Evolutionary conservation across 768 basidiomycete genomes (phyloP), one percentile per base, ranked within the genome.

Genomic region (Lactarius psammicola): DNA sequence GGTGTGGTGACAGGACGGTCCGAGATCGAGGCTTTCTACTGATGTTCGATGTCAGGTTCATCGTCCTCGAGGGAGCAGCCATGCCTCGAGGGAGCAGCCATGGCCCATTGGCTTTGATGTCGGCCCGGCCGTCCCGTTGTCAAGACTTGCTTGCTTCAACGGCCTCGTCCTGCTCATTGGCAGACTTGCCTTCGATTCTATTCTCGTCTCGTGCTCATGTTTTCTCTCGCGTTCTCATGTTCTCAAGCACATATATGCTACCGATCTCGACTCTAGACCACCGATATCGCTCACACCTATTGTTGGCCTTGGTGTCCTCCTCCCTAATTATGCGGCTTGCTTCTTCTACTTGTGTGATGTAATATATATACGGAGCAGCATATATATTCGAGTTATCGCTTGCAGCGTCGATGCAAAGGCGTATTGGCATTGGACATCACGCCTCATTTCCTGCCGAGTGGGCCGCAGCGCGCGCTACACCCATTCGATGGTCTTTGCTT

Each of bases 401-500:
- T 64, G 34, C 44, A 54, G 49, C 33, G 60, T 57, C 70, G 63
- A 51, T 69, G 66, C 55, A 66, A 67, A 40, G 46, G 62, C 30
- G 11, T 3, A 20, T 42, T 42, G 40, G 61, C 59, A 44, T 57
- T 68, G 62, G 46, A 65, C 56, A 69, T 60, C 26, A 57, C 42
- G 23, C 20, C 46, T 59, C 60, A 34, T 61, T 54, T 31, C 54
- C 69, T 42, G 49, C 28, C 18, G 58, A 17, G 62, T 75, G 63
- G 20, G 64, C 75, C 56, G 79, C 79, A 61, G 87, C 87, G 87
- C 87, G 70, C 77, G 82, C 74, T 86, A 88, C 67, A 92, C 92
- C 94, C 94, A 99, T 75, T 93, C 94, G 46, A 94, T 78, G 17
- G 97, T 97, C 74, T 89, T 92, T 69, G 85, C 80, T 80, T 98